These are phyloP conservation scores for Trypethelium eluteriae DNA, from an alignment of 495 filamentous ascomycete genomes.

Conservation along the genomic window DNA sequence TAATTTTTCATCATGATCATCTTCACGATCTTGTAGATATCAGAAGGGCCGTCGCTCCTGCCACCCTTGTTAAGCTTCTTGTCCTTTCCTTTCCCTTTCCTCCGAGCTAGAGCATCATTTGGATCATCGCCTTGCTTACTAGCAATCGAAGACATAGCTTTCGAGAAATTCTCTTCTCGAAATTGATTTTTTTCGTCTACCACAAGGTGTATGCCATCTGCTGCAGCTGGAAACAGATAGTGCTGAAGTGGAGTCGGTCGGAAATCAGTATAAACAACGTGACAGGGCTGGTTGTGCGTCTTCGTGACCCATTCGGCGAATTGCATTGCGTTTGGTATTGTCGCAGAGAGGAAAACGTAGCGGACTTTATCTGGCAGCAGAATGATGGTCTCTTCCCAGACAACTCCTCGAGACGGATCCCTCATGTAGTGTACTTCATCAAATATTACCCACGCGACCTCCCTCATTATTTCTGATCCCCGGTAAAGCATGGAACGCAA, in stretches of 20 bases:
- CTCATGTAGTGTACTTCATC: slow-evolving; percentile 99
- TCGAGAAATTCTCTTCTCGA: slow-evolving; percentile 93
- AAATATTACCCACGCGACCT: slow-evolving; percentile 95
- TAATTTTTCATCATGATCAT: slow-evolving; percentile 97
- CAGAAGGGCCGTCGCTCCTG: slow-evolving; percentile 57
- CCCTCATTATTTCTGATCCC: slow-evolving; percentile 97
- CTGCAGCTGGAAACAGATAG: slow-evolving; percentile 92
- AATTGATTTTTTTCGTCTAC: slow-evolving; percentile 95
- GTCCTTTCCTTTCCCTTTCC: slow-evolving; percentile 79
- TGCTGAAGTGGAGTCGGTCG: slow-evolving; percentile 91
- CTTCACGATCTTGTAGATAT: slow-evolving; percentile 94
- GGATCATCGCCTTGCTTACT: slow-evolving; percentile 81
- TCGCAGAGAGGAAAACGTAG: slow-evolving; percentile 96
- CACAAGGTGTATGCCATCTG: slow-evolving; percentile 86
- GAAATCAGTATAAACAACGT: slow-evolving; percentile 98
- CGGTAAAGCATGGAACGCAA: slow-evolving; percentile 95
- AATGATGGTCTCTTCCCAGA: slow-evolving; percentile 99
- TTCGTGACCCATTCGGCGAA: slow-evolving; percentile 99
- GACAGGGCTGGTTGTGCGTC: slow-evolving; percentile 91
- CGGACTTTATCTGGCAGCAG: slow-evolving; percentile 93
- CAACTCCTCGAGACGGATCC: slow-evolving; percentile 85
- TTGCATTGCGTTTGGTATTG: slow-evolving; percentile 99
- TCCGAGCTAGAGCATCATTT: slow-evolving; percentile 64
- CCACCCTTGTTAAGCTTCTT: slow-evolving; percentile 86
- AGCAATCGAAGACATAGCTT: slow-evolving; percentile 83